Conservation (phyloP, 306 rosid genomes). For the Mimosa bimucronata region DNA sequence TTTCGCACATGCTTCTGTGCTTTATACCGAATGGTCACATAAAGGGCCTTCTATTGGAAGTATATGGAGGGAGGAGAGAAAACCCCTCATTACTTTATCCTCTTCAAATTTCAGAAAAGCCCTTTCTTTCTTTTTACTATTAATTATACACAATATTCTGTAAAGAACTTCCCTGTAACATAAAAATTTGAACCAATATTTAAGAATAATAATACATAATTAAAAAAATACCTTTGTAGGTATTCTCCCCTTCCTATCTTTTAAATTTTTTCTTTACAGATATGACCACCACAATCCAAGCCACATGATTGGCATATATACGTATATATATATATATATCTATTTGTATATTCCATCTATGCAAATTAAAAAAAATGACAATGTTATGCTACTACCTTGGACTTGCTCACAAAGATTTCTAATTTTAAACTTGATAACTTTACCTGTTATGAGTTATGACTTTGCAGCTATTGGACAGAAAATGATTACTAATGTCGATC, state of each 20-base stretch:
- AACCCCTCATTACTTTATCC: slow-evolving; percentile 38
- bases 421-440: slow-evolving; percentile 30
- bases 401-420: not conserved
- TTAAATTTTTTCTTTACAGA: not conserved
- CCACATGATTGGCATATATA: not conserved
- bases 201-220: not conserved
- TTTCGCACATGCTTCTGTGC: slow-evolving; percentile 65
- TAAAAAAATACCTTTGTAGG: not conserved
- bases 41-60: slow-evolving; percentile 77
- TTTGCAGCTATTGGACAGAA: slow-evolving; percentile 41
- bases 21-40: slow-evolving; percentile 79
- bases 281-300: not conserved
- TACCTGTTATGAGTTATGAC: slow-evolving; percentile 7
- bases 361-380: not conserved
- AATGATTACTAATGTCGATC: slow-evolving; percentile 35
- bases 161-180: slow-evolving; percentile 24
- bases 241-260: not conserved
- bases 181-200: slow-evolving; percentile 25
- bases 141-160: not conserved
- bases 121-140: not conserved
- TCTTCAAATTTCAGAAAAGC: slow-evolving; percentile 17
- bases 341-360: not conserved
- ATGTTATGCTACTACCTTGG: not conserved
- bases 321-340: too few species aligned
- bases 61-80: slow-evolving; percentile 43